A percentile compares a stretch with the other conserved stretches of the same genome.
Evolutionary conservation across 768 basidiomycete genomes (phyloP).

Genomic region (Lentinula sp.): DNA sequence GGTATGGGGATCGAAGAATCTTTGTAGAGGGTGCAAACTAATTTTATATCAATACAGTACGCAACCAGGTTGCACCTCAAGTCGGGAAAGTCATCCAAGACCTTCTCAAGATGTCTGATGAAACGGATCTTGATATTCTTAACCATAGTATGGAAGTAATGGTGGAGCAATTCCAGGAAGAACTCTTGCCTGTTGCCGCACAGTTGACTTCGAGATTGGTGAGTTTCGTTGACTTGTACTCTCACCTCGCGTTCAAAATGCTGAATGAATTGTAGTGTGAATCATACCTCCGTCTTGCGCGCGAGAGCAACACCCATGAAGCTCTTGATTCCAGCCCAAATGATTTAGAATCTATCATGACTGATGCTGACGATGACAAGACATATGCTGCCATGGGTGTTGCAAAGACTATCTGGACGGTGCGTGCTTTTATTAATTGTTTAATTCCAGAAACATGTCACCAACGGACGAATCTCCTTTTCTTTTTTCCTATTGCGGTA

Average conservation of each 20-base stretch:
- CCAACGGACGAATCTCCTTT: background rate
- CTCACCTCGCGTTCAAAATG: background rate
- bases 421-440: conserved; percentile 23
- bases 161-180: conserved; percentile 80
- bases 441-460: background rate
- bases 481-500: background rate
- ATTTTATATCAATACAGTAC: conserved; percentile 38
- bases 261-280: conserved; percentile 47
- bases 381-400: conserved; percentile 84
- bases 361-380: conserved; percentile 74
- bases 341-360: conserved; percentile 51
- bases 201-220: conserved; percentile 76
- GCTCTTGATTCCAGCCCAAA: conserved; percentile 38
- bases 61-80: conserved; percentile 61
- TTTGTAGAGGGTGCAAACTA: background rate
- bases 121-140: conserved; percentile 83
- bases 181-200: conserved; percentile 79
- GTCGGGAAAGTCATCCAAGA: conserved; percentile 88
- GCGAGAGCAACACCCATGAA: conserved; percentile 51
- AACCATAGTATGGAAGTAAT: conserved; percentile 81
- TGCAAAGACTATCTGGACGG: conserved; percentile 78
- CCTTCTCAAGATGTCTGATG: conserved; percentile 84
- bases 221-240: conserved; percentile 16
- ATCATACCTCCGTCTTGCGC: conserved; percentile 73
- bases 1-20: conserved; percentile 32